Percentiles rank a stretch among this genome's conserved stretches.
phyloP scores from a whole-genome alignment of 768 basidiomycete species.

The Gloeostereum incarnatum region DNA sequence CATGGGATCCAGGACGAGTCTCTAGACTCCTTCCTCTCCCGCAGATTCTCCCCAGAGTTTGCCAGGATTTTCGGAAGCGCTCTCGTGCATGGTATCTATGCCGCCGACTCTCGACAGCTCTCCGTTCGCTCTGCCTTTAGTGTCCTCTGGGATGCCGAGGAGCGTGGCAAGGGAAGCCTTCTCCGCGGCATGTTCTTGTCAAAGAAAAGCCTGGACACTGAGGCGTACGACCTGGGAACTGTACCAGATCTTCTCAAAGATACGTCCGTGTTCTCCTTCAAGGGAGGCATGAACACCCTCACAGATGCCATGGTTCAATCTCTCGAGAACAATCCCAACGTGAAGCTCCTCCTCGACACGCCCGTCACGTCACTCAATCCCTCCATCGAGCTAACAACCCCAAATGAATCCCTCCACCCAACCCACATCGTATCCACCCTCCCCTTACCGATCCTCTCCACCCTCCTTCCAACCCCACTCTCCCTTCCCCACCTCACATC shows the following conservation, averaged over 20 bases:
- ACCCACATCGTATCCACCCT: constrained; percentile 75
- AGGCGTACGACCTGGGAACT: constrained; percentile 40
- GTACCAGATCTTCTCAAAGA: constrained; percentile 37
- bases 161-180: constrained; percentile 61
- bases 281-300: constrained; percentile 65
- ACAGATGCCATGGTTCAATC: constrained; percentile 41
- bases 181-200: constrained; percentile 46
- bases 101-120: constrained; percentile 67
- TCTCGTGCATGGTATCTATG: constrained; percentile 89
- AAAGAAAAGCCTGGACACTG: constrained; percentile 8
- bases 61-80: constrained; percentile 74
- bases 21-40: constrained; percentile 65
- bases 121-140: constrained; percentile 77
- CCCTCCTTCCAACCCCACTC: constrained; percentile 26
- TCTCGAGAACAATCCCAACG: constrained; percentile 41
- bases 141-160: constrained; percentile 59
- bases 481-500: constrained; percentile 62
- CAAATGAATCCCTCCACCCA: constrained; percentile 24
- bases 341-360: constrained; percentile 41
- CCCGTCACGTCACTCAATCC: constrained; percentile 16
- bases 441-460: constrained; percentile 45
- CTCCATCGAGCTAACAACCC: constrained; percentile 20
- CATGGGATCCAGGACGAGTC: constrained; percentile 57
- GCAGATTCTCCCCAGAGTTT: constrained; percentile 64
- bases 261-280: constrained; percentile 77